phyloP scores from a whole-genome alignment of 495 filamentous ascomycete genomes.

The Talaromyces liani region DNA sequence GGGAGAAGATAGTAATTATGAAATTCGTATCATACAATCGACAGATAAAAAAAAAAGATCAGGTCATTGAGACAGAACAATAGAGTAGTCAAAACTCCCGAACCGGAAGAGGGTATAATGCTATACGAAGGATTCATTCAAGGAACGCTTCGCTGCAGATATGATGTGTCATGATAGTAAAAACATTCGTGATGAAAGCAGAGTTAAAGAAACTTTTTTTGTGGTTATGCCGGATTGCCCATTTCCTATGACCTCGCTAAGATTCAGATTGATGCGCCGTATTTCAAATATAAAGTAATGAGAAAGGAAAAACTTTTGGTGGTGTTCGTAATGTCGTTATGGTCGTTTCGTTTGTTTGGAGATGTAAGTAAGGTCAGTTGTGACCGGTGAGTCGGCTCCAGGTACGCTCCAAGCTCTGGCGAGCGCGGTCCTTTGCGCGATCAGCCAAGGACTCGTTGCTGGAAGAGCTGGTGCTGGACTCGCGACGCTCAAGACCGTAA shows the following conservation, averaged over 20 bases:
- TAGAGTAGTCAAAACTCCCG: background rate
- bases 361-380: too few relatives aligned
- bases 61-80: background rate
- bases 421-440: conserved; percentile 34
- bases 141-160: background rate
- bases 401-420: conserved; percentile 33
- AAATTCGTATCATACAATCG: background rate
- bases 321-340: conserved; percentile 9
- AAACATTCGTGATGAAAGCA: background rate
- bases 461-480: conserved; percentile 34
- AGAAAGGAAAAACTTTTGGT: conserved; percentile 7
- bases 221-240: background rate
- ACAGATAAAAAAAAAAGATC: background rate
- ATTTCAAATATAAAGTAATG: too few relatives aligned
- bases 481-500: conserved; percentile 30
- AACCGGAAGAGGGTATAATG: conserved; percentile 3
- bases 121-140: conserved; percentile 1
- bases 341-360: background rate
- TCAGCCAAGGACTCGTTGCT: conserved; percentile 32
- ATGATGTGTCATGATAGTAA: background rate
- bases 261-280: conserved; percentile 5
- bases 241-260: background rate
- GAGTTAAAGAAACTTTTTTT: conserved; percentile 3
- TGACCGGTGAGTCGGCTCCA: conserved; percentile 33
- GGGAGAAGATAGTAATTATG: background rate